A percentile compares a stretch with the other conserved stretches of the same genome.
Evolutionary conservation across 164 flowering plant genomes (phyloP).

Genomic region (Buxus sempervirens): DNA sequence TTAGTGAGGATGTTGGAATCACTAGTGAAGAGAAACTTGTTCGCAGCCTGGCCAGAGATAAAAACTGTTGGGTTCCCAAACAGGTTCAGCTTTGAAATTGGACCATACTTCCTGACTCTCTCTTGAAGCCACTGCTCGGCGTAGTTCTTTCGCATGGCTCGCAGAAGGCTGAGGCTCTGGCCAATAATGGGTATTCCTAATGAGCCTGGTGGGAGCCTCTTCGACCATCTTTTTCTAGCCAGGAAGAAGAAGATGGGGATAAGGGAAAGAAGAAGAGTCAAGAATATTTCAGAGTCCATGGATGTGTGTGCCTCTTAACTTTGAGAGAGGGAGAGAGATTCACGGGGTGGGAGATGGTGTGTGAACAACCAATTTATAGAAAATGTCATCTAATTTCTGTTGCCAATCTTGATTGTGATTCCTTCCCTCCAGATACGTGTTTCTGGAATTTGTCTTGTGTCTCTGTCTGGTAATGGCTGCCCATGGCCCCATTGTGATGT

Average conservation of each 20-base stretch:
- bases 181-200: conserved; percentile 42
- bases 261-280: conserved; percentile 17
- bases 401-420: too few relatives aligned
- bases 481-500: too few relatives aligned
- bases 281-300: conserved; percentile 15
- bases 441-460: too few relatives aligned
- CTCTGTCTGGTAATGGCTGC: too few relatives aligned
- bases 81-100: conserved; percentile 32
- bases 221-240: conserved; percentile 6
- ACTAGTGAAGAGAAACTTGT: conserved; percentile 33
- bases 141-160: conserved; percentile 34
- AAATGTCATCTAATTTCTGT: not conserved
- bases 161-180: conserved; percentile 32
- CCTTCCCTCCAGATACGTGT: too few relatives aligned
- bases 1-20: conserved; percentile 22
- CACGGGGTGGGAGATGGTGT: not conserved
- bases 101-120: conserved; percentile 30
- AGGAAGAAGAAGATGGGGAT: conserved; percentile 18
- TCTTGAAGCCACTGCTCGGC: conserved; percentile 38
- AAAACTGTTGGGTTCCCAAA: conserved; percentile 38
- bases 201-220: conserved; percentile 36
- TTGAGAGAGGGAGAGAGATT: conserved; percentile 7
- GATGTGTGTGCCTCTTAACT: too few relatives aligned
- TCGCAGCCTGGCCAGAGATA: conserved; percentile 37
- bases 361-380: not conserved